These are phyloP conservation scores for Suillus weaverae DNA, from an alignment of 768 basidiomycete genomes.

Conservation along the genomic window DNA sequence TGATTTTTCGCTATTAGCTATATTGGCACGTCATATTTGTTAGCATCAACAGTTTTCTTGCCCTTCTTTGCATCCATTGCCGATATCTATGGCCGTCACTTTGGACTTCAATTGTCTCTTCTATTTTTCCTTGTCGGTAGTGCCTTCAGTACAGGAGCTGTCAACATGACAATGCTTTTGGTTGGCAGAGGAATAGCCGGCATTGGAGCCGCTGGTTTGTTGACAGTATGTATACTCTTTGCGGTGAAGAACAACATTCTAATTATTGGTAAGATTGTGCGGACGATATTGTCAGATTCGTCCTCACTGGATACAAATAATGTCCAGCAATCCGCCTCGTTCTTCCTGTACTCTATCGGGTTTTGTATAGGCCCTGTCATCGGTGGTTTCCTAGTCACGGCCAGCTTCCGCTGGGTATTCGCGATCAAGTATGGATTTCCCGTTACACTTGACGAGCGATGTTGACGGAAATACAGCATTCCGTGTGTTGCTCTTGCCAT, in stretches of 20 bases:
- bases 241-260: neutral
- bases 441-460: neutral
- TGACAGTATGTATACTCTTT: slow-evolving; percentile 26
- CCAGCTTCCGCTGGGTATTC: slow-evolving; percentile 54
- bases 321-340: slow-evolving; percentile 40
- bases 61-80: slow-evolving; percentile 51
- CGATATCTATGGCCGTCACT: slow-evolving; percentile 51
- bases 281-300: slow-evolving; percentile 47
- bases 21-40: slow-evolving; percentile 50
- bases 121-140: slow-evolving; percentile 48
- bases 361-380: slow-evolving; percentile 46
- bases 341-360: slow-evolving; percentile 44
- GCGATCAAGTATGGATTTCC: slow-evolving; percentile 48
- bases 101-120: slow-evolving; percentile 45
- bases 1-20: slow-evolving; percentile 30
- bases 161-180: slow-evolving; percentile 46
- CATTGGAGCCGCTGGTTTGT: slow-evolving; percentile 46
- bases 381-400: slow-evolving; percentile 38
- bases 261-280: slow-evolving; percentile 33
- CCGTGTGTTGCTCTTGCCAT: slow-evolving; percentile 39
- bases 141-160: slow-evolving; percentile 46
- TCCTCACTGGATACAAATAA: slow-evolving; percentile 43
- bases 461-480: slow-evolving; percentile 31
- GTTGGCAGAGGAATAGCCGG: slow-evolving; percentile 50
- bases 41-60: slow-evolving; percentile 53